These are phyloP conservation scores for Colletotrichum cereale DNA, from an alignment of 2,329 filamentous ascomycete genomes.

Conservation along the genomic window DNA sequence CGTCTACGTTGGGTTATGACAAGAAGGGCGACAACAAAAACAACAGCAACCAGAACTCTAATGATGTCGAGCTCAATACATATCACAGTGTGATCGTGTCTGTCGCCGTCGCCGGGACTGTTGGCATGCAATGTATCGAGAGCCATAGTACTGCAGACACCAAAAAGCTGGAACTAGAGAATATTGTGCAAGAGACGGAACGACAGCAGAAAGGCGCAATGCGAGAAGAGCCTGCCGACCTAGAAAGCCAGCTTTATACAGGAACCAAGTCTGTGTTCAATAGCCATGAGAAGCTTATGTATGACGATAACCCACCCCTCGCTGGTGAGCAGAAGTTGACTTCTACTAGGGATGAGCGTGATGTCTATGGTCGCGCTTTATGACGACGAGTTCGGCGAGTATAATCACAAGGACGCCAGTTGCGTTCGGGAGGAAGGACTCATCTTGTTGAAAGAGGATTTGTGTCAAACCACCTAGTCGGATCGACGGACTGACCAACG, in stretches of 20 bases:
- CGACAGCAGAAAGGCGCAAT: not conserved
- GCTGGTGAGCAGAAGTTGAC: not conserved
- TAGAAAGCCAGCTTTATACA: not conserved
- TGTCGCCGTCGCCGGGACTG: not conserved
- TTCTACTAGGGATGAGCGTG: not conserved
- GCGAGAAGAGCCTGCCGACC: not conserved
- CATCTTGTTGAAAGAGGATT: no score
- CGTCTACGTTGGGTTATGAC: slow-evolving; percentile 25
- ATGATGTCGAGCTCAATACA: slow-evolving; percentile 21
- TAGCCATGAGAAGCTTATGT: not conserved
- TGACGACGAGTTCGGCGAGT: not conserved
- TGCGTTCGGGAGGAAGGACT: no score
- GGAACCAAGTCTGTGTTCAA: not conserved
- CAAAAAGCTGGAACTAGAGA: not conserved
- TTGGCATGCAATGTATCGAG: not conserved
- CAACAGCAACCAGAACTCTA: slow-evolving; percentile 6
- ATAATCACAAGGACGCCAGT: no score
- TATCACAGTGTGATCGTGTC: slow-evolving; percentile 6
- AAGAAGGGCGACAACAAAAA: slow-evolving; percentile 3
- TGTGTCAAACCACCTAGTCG: no score
- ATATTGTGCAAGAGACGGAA: not conserved
- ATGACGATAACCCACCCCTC: not conserved
- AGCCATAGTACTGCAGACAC: not conserved
- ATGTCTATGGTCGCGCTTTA: not conserved
- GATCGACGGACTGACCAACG: no score